phyloP scores from a whole-genome alignment of 1,284 basidiomycete genomes.

The Bjerkandera adusta region DNA sequence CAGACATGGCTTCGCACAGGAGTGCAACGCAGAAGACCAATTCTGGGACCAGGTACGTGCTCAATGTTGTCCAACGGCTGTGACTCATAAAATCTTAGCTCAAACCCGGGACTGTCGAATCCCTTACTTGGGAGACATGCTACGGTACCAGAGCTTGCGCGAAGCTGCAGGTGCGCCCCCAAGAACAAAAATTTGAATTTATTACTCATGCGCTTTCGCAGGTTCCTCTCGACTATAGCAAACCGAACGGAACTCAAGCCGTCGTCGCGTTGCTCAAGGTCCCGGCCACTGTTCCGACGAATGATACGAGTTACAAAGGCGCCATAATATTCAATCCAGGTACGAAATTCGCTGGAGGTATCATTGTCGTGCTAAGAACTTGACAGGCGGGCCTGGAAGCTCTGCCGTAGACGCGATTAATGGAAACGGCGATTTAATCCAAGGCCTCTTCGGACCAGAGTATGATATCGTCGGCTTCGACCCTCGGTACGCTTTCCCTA shows the following conservation, averaged over 20 bases:
- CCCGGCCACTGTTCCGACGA: slow-evolving; percentile 21
- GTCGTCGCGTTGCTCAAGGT: slow-evolving; percentile 29
- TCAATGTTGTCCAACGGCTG: neutral
- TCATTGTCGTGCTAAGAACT: neutral
- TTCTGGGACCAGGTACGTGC: no score
- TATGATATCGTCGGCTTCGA: slow-evolving; percentile 35
- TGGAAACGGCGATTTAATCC: neutral
- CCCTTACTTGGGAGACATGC: slow-evolving; percentile 21
- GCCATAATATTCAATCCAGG: slow-evolving; percentile 35
- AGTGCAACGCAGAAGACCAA: no score
- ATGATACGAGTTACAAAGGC: slow-evolving; percentile 27
- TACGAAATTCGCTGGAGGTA: slow-evolving; percentile 1
- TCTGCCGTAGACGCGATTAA: slow-evolving; percentile 24
- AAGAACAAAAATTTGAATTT: neutral
- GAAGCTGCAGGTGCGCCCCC: slow-evolving; percentile 22
- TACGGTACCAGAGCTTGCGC: slow-evolving; percentile 22
- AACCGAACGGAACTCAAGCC: slow-evolving; percentile 23
- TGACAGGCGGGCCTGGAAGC: slow-evolving; percentile 29
- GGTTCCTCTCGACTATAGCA: slow-evolving; percentile 27
- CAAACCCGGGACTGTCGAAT: no score
- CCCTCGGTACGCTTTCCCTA: slow-evolving; percentile 23
- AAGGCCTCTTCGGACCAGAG: slow-evolving; percentile 24
- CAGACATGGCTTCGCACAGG: no score
- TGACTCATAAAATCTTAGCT: neutral
- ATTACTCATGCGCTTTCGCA: neutral